These are phyloP conservation scores for Apiospora saccharicola DNA, from an alignment of 2,329 filamentous ascomycete genomes.

Conservation along the genomic window DNA sequence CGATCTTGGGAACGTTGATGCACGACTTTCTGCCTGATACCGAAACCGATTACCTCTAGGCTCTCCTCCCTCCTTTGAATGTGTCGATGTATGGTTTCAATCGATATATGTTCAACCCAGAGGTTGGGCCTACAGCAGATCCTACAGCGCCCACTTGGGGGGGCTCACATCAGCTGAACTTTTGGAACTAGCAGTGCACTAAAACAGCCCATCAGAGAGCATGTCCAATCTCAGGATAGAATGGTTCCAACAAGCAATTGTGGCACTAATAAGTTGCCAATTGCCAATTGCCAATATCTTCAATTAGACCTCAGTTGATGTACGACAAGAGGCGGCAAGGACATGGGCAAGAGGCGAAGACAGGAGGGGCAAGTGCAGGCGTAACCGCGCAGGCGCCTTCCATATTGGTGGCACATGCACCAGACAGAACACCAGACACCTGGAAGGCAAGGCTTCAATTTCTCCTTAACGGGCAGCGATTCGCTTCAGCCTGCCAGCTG, in stretches of 20 bases:
- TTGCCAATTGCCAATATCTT: not conserved
- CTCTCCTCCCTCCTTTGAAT: not conserved
- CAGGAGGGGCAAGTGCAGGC: not conserved
- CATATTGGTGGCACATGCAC: not conserved
- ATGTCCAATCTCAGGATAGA: not conserved
- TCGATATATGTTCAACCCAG: not conserved
- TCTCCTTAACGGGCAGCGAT: not conserved
- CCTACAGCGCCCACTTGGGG: not conserved
- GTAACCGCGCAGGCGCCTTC: not conserved
- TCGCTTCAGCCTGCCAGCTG: not conserved
- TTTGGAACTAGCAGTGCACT: not conserved
- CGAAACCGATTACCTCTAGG: not conserved
- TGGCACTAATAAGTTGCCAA: not conserved
- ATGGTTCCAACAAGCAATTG: not conserved
- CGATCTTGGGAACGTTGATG: not conserved
- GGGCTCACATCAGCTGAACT: constrained; percentile 18
- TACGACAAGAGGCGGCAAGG: not conserved
- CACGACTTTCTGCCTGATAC: not conserved
- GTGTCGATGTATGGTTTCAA: not conserved
- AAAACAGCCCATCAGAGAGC: not conserved
- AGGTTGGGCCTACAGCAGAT: not conserved
- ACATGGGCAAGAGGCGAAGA: not conserved
- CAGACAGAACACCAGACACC: not conserved
- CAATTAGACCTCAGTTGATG: not conserved
- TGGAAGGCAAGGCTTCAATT: constrained; percentile 9